These are phyloP conservation scores for Calonectria hongkongensis DNA, from an alignment of 2,329 filamentous ascomycete species.

Conservation along the genomic window DNA sequence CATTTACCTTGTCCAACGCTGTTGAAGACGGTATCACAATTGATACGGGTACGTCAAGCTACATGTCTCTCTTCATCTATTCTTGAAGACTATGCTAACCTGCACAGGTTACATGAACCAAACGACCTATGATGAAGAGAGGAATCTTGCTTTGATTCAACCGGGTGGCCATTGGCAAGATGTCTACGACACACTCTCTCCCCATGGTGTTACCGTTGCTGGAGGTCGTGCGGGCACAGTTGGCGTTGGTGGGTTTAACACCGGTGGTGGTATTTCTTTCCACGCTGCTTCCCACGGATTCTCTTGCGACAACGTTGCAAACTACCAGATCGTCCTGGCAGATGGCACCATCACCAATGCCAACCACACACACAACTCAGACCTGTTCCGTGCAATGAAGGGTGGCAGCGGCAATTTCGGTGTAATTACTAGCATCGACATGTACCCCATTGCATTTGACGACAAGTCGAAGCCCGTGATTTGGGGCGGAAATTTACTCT, in stretches of 20 bases:
- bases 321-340: slow-evolving; percentile 67
- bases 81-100: slow-evolving; percentile 13
- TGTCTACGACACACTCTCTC: slow-evolving; percentile 61
- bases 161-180: slow-evolving; percentile 62
- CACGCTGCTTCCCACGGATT: slow-evolving; percentile 57
- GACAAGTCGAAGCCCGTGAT: slow-evolving; percentile 53
- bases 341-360: slow-evolving; percentile 65
- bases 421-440: slow-evolving; percentile 59
- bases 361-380: slow-evolving; percentile 60
- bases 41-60: slow-evolving; percentile 55
- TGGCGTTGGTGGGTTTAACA: slow-evolving; percentile 60
- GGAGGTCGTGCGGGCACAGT: slow-evolving; percentile 61
- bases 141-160: slow-evolving; percentile 57
- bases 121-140: slow-evolving; percentile 55
- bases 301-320: slow-evolving; percentile 64
- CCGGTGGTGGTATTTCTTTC: slow-evolving; percentile 62
- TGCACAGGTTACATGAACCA: slow-evolving; percentile 55
- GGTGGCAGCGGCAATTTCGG: slow-evolving; percentile 70
- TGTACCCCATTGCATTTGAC: slow-evolving; percentile 57
- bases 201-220: slow-evolving; percentile 57
- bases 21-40: slow-evolving; percentile 61
- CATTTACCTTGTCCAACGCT: slow-evolving; percentile 59
- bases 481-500: slow-evolving; percentile 58
- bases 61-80: background rate
- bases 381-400: slow-evolving; percentile 68